Conservation (phyloP, 1,284 basidiomycete genomes). For the Sporisorium scitamineum region DNA sequence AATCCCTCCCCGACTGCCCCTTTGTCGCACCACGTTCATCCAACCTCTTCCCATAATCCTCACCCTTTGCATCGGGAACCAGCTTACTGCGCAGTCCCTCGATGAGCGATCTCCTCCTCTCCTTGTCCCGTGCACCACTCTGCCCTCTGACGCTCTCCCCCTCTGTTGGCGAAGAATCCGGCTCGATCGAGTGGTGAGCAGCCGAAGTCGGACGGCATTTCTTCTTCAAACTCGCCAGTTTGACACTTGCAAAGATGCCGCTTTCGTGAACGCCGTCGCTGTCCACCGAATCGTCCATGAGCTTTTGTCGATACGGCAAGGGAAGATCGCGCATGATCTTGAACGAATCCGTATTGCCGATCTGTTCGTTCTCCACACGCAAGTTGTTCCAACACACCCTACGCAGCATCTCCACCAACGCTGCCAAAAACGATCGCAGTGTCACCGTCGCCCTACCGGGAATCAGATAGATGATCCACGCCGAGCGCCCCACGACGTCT, state of each 20-base stretch:
- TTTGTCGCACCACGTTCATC: conserved; percentile 43
- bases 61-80: conserved; percentile 24
- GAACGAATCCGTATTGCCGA: conserved; percentile 70
- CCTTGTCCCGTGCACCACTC: background rate
- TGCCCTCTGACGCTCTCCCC: background rate
- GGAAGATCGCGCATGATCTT: conserved; percentile 62
- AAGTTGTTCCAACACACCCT: conserved; percentile 92
- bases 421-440: conserved; percentile 78
- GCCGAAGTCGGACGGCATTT: conserved; percentile 6
- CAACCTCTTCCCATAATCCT: conserved; percentile 15
- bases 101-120: conserved; percentile 20
- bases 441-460: conserved; percentile 72
- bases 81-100: conserved; percentile 29
- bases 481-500: conserved; percentile 82
- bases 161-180: background rate
- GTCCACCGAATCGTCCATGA: conserved; percentile 1
- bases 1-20: conserved; percentile 35
- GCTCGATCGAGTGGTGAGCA: background rate
- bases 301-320: conserved; percentile 50
- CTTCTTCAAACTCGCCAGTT: conserved; percentile 18
- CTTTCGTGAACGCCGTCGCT: conserved; percentile 10
- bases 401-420: conserved; percentile 81
- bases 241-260: conserved; percentile 35
- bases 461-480: conserved; percentile 85
- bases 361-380: conserved; percentile 84